Percentiles rank a stretch among this genome's conserved stretches.
Evolutionary conservation across 148 eudicot species (phyloP).

Genomic region (Vaccinium corymbosum): DNA sequence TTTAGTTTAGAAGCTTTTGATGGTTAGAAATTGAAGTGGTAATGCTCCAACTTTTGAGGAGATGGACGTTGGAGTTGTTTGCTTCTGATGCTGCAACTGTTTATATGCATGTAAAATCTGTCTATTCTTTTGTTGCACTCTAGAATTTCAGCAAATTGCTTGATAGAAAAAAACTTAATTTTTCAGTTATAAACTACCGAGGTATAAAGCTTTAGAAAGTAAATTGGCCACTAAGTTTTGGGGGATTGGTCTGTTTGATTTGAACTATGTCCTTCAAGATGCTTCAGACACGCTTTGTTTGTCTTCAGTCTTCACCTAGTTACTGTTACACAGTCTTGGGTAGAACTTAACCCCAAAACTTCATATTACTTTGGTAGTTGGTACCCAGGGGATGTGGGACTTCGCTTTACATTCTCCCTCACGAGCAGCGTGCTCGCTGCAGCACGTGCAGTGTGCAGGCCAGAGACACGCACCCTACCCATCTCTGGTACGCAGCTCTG

Average conservation of each 20-base stretch:
- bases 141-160: slow-evolving; percentile 9
- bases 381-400: no score
- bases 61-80: slow-evolving; percentile 8
- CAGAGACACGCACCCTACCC: no score
- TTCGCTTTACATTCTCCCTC: no score
- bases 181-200: not conserved
- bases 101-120: not conserved
- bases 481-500: no score
- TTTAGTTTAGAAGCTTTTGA: slow-evolving; percentile 1
- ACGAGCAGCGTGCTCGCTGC: no score
- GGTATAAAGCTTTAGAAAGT: not conserved
- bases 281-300: not conserved
- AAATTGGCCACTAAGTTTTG: not conserved
- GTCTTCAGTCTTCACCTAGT: not conserved
- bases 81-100: not conserved
- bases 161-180: not conserved
- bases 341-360: no score
- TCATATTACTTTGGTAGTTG: no score
- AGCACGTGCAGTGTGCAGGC: no score
- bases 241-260: slow-evolving; percentile 12
- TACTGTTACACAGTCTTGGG: not conserved
- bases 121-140: slow-evolving; percentile 4
- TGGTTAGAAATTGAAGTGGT: not conserved
- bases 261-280: not conserved
- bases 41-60: not conserved